phyloP scores from a whole-genome alignment of 2,329 filamentous ascomycete species.

The Pseudogymnoascus sp. region DNA sequence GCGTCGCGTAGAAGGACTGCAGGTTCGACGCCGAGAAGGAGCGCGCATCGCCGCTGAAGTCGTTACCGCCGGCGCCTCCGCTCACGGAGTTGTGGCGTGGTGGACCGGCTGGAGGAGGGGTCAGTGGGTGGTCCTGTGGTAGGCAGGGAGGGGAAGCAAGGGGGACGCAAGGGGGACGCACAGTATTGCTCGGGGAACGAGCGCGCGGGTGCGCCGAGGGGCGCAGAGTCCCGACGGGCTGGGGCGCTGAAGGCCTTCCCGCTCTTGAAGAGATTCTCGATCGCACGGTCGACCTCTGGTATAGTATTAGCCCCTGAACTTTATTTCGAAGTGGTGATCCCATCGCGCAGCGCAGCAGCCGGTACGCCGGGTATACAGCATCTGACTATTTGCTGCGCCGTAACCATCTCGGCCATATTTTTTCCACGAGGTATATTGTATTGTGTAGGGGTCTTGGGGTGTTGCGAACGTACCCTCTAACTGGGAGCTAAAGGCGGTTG shows the following conservation, averaged over 20 bases:
- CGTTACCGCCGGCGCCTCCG: constrained; percentile 30
- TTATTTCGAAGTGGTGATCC: not conserved
- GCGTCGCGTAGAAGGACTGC: constrained; percentile 88
- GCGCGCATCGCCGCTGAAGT: constrained; percentile 67
- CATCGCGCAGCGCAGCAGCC: not conserved
- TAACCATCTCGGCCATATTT: not conserved
- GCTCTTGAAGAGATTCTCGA: constrained; percentile 93
- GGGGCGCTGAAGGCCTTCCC: constrained; percentile 76
- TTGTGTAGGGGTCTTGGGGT: not conserved
- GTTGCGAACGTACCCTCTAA: constrained; percentile 66
- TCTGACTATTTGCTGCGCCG: not conserved
- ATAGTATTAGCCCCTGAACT: constrained; percentile 22
- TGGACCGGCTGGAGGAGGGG: constrained; percentile 34
- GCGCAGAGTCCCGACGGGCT: constrained; percentile 74
- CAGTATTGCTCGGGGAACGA: constrained; percentile 48
- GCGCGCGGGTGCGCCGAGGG: constrained; percentile 48
- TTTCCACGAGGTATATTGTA: not conserved
- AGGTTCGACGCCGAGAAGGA: constrained; percentile 63
- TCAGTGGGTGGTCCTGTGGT: constrained; percentile 60
- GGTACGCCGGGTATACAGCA: not conserved
- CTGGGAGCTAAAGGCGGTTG: constrained; percentile 72
- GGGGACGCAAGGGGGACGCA: constrained; percentile 34
- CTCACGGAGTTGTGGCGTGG: constrained; percentile 76
- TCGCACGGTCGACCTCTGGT: constrained; percentile 86
- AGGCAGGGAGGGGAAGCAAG: constrained; percentile 20